Evolutionary conservation across 1,284 basidiomycete genomes (phyloP).

Genomic region (Naganishia liquefaciens): DNA sequence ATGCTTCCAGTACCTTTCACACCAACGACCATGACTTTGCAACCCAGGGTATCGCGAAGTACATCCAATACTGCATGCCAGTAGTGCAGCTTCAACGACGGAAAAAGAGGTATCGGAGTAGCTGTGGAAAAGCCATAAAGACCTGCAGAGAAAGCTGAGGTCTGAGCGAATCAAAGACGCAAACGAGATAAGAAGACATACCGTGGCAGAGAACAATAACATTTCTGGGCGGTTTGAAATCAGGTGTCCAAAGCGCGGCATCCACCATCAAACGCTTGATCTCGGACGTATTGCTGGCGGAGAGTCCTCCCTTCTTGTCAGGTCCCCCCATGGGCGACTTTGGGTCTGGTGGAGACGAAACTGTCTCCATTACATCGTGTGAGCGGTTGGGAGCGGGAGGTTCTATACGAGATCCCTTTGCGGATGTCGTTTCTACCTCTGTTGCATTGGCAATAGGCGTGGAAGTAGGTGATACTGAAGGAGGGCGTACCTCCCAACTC

Average conservation of each 20-base stretch:
- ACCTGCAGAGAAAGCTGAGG: conserved; percentile 58
- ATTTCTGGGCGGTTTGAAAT: conserved; percentile 71
- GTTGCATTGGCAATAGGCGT: neutral
- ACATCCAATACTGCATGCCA: conserved; percentile 88
- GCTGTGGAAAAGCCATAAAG: conserved; percentile 88
- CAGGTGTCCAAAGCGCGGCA: conserved; percentile 70
- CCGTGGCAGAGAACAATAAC: conserved; percentile 95
- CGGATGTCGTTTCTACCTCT: neutral
- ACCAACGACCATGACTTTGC: conserved; percentile 90
- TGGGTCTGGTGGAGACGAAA: conserved; percentile 23
- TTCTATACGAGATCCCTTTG: neutral
- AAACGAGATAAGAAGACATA: conserved; percentile 53
- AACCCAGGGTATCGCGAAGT: conserved; percentile 78
- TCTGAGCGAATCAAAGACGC: conserved; percentile 1
- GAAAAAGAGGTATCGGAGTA: conserved; percentile 71
- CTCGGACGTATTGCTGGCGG: conserved; percentile 35
- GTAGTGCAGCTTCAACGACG: conserved; percentile 73
- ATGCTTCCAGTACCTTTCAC: conserved; percentile 95
- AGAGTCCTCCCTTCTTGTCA: conserved; percentile 38
- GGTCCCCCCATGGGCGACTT: conserved; percentile 40
- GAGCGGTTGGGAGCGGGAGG: conserved; percentile 4
- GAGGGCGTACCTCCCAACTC: conserved; percentile 21
- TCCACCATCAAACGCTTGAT: conserved; percentile 74
- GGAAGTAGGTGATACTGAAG: neutral
- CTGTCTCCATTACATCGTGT: neutral